Conservation (phyloP, 805 yeast genomes). For the Komagataella pseudopastoris region DNA sequence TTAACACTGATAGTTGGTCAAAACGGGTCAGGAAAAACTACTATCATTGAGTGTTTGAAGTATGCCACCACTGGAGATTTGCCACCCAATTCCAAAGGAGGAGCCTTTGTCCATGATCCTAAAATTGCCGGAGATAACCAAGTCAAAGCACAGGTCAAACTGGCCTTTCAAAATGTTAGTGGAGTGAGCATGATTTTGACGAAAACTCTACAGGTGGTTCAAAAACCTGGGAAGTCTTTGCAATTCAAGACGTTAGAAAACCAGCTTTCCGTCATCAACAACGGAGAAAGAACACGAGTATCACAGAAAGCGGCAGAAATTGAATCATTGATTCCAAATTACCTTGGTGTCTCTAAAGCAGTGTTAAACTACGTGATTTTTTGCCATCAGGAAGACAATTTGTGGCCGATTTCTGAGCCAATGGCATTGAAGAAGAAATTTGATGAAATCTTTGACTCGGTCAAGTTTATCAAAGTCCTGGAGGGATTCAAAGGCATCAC, state of each 20-base stretch:
- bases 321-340: constrained; percentile 68
- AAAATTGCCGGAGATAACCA: constrained; percentile 59
- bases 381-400: constrained; percentile 93
- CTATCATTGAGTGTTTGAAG: constrained; percentile 85
- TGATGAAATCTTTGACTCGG: constrained; percentile 93
- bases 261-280: constrained; percentile 53
- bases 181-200: constrained; percentile 77
- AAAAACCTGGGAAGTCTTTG: constrained; percentile 39
- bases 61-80: constrained; percentile 92
- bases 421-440: constrained; percentile 78
- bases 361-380: constrained; percentile 85
- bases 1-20: constrained; percentile 89
- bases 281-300: constrained; percentile 59
- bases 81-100: constrained; percentile 93
- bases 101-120: constrained; percentile 94
- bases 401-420: constrained; percentile 96
- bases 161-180: constrained; percentile 66
- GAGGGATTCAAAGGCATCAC: constrained; percentile 64
- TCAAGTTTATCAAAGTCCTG: constrained; percentile 81
- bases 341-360: constrained; percentile 80
- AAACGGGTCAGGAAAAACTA: constrained; percentile 94
- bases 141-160: constrained; percentile 81
- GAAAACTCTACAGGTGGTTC: constrained; percentile 63
- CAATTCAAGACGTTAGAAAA: constrained; percentile 90
- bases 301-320: constrained; percentile 77